These are phyloP conservation scores for Aspergillus viridinutans DNA, from an alignment of 2,329 filamentous ascomycete genomes.

Conservation along the genomic window DNA sequence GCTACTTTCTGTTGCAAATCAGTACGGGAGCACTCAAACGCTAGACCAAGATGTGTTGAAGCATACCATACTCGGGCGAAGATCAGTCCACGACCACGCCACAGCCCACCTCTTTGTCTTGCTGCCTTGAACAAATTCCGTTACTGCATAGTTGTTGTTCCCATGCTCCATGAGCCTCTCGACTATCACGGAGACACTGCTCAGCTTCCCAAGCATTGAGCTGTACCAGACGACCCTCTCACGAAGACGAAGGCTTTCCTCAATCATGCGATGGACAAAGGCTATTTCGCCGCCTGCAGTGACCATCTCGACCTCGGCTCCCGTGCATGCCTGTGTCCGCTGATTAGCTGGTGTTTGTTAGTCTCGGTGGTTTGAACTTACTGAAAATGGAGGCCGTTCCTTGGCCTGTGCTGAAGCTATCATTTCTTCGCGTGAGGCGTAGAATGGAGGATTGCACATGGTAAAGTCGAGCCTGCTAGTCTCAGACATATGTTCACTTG, in stretches of 20 bases:
- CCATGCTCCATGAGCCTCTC: slow-evolving; percentile 52
- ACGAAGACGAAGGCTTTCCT: slow-evolving; percentile 60
- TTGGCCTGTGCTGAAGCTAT: slow-evolving; percentile 62
- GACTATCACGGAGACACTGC: slow-evolving; percentile 60
- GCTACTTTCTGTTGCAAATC: slow-evolving; percentile 25
- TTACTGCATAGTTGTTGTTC: slow-evolving; percentile 76
- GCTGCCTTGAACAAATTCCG: slow-evolving; percentile 70
- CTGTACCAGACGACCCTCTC: slow-evolving; percentile 79
- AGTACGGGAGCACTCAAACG: neutral
- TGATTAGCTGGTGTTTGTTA: neutral
- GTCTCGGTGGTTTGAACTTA: slow-evolving; percentile 39
- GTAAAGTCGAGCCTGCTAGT: slow-evolving; percentile 64
- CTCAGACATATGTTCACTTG: slow-evolving; percentile 3
- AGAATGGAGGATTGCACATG: slow-evolving; percentile 96
- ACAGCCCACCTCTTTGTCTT: slow-evolving; percentile 83
- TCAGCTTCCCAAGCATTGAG: slow-evolving; percentile 82
- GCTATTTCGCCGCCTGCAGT: slow-evolving; percentile 70
- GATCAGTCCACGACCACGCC: slow-evolving; percentile 74
- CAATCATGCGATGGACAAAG: slow-evolving; percentile 68
- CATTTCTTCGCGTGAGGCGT: slow-evolving; percentile 69
- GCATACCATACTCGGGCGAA: slow-evolving; percentile 57
- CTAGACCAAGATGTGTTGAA: neutral
- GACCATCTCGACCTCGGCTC: slow-evolving; percentile 80
- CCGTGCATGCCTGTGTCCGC: slow-evolving; percentile 57
- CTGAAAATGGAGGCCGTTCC: slow-evolving; percentile 62